Base-by-base conservation (phyloP, 2,329 filamentous ascomycete species). In the Leptodontidium sp. region DNA sequence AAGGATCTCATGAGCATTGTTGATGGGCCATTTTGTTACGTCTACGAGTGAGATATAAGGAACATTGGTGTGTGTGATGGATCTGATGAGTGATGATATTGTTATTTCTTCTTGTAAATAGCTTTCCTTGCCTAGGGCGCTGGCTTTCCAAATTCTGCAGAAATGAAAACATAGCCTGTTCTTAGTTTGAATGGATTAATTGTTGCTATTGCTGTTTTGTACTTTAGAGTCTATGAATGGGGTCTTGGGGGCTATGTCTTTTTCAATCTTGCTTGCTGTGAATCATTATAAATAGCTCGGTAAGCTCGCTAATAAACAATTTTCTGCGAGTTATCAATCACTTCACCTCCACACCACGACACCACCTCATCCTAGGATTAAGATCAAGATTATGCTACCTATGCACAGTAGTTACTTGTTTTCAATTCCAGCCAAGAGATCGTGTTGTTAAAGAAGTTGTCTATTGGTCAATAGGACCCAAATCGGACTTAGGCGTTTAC, bases 1-100 rank as follows among this genome's bases (percentile, higher is more conserved):
- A 65, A 62, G 50, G 49, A 70, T 24, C 26, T 66, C 9, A 67
- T 70, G 68, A 70, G 68, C 12, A 65, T 58, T 17, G 57, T 62
- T 14, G 52, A 61, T 26, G 68, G 68, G 5, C 65, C 65, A 4
- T 70, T 70, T 35, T 70, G 68, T 32, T 70, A 70, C 38, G 65
- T 67, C 24, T 69, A 69, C 55, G 62, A 62, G 43, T 62, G 26
- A 62, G 47, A 49, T n/a, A 29, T 11, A 32, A 26, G 40, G 24
- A 35, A 7, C 24, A 11, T 17, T n/a, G 14, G 29, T 32, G 6
- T 32, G 5, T 38, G 43, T 32, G 50, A 12, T 35, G 40, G 52
- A 21, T 21, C 7, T 47, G 50, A 65, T 35, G 7, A 49, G 40
- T 21, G 24, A 9, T 58, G 43, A 49, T 45, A 32, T 32, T 32